Conservation (phyloP, 2,329 filamentous ascomycete species). For the Exophiala oligosperma region DNA sequence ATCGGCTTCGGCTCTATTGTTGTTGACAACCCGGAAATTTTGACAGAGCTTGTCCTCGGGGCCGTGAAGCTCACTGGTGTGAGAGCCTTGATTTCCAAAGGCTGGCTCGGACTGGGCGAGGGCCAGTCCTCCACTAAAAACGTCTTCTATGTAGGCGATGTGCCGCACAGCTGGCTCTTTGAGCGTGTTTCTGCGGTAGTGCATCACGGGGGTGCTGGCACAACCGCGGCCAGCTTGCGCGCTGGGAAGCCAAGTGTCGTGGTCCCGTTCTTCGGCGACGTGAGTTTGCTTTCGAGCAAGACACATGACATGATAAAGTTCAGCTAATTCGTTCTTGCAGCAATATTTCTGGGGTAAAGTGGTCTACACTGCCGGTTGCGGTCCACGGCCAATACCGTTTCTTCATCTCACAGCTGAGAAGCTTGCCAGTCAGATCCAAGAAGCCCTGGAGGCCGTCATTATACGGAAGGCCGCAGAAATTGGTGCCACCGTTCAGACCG, state of each 20-base stretch:
- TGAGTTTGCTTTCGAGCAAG: slow-evolving; percentile 53
- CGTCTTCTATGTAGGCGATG: slow-evolving; percentile 52
- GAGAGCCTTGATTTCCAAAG: slow-evolving; percentile 55
- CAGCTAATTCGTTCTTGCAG: too few species aligned
- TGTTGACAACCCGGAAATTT: slow-evolving; percentile 47
- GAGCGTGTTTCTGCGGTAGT: slow-evolving; percentile 56
- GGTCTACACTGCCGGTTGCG: slow-evolving; percentile 50
- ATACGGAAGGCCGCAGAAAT: slow-evolving; percentile 35
- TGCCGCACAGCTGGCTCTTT: slow-evolving; percentile 61
- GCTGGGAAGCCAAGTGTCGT: slow-evolving; percentile 54
- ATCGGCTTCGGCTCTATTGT: slow-evolving; percentile 60
- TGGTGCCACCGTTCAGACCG: slow-evolving; percentile 63
- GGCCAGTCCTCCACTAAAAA: slow-evolving; percentile 19
- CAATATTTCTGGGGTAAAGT: too few species aligned
- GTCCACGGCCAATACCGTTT: slow-evolving; percentile 49
- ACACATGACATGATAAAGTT: slow-evolving; percentile 33
- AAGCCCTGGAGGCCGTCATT: slow-evolving; percentile 37
- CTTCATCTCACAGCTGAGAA: slow-evolving; percentile 44
- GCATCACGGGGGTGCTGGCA: slow-evolving; percentile 34
- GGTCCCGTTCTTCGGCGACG: slow-evolving; percentile 60
- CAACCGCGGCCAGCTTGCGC: slow-evolving; percentile 53
- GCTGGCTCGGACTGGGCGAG: slow-evolving; percentile 47
- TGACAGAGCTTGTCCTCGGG: slow-evolving; percentile 48
- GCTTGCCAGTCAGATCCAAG: slow-evolving; percentile 48
- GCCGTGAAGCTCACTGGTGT: slow-evolving; percentile 49